Conservation (phyloP, 2,329 filamentous ascomycete species). For the Beauveria bassiana region DNA sequence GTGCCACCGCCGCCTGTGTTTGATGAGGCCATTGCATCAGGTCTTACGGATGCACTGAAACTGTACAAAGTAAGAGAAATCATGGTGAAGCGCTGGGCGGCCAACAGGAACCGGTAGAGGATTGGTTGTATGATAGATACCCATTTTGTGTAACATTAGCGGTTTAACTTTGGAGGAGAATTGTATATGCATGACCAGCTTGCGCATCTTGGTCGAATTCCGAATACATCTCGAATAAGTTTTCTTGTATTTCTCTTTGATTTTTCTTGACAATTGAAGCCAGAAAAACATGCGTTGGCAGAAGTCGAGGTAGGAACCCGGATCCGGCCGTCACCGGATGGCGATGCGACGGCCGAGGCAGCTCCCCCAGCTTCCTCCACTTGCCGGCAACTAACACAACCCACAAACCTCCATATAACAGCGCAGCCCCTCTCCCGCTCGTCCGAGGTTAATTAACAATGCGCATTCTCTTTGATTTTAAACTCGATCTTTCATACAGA, state of each 20-base stretch:
- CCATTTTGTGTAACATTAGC: slow-evolving; percentile 7
- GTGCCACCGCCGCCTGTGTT: slow-evolving; percentile 60
- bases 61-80: slow-evolving; percentile 75
- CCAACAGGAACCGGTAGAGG: slow-evolving; percentile 58
- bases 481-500: no score
- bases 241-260: neutral
- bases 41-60: slow-evolving; percentile 56
- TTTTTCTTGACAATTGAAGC: neutral
- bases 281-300: neutral
- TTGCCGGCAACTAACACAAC: neutral
- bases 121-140: slow-evolving; percentile 9
- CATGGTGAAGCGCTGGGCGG: slow-evolving; percentile 73
- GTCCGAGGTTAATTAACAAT: neutral
- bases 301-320: neutral
- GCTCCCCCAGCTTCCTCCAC: slow-evolving; percentile 6
- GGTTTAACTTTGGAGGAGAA: neutral
- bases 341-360: slow-evolving; percentile 9
- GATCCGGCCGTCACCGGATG: neutral
- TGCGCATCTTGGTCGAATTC: neutral
- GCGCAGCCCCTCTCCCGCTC: slow-evolving; percentile 9
- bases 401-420: slow-evolving; percentile 7
- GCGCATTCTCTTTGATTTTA: neutral
- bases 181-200: neutral
- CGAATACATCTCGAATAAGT: neutral
- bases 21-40: slow-evolving; percentile 35